These are phyloP conservation scores for Dryadomyces quercivorus DNA, from an alignment of 2,329 filamentous ascomycete genomes.

Conservation along the genomic window DNA sequence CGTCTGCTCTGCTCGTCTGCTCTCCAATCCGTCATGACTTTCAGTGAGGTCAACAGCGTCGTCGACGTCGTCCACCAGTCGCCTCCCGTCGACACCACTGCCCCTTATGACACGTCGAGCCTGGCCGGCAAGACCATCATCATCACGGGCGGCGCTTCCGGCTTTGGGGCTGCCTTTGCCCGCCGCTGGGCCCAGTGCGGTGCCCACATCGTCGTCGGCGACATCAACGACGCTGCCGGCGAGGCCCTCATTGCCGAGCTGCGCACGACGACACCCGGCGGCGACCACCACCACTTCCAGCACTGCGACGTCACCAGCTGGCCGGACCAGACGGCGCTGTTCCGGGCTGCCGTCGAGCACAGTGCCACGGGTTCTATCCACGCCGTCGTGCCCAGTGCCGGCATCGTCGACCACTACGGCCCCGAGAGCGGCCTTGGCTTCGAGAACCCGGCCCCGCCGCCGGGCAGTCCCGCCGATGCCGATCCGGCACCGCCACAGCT, in stretches of 20 bases:
- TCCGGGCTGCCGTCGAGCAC: slow-evolving; percentile 42
- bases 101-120: slow-evolving; percentile 29
- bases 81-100: slow-evolving; percentile 29
- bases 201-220: slow-evolving; percentile 51
- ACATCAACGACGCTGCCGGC: slow-evolving; percentile 44
- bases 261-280: slow-evolving; percentile 26
- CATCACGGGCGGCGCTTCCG: slow-evolving; percentile 52
- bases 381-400: slow-evolving; percentile 54
- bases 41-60: too few relatives aligned
- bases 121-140: slow-evolving; percentile 43
- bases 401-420: slow-evolving; percentile 32
- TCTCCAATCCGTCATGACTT: too few relatives aligned
- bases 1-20: too few relatives aligned
- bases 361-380: slow-evolving; percentile 45
- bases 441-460: slow-evolving; percentile 25
- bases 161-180: slow-evolving; percentile 42
- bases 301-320: slow-evolving; percentile 53
- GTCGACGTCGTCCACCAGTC: slow-evolving; percentile 5
- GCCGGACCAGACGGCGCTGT: slow-evolving; percentile 49
- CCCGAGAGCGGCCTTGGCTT: slow-evolving; percentile 21
- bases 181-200: slow-evolving; percentile 39
- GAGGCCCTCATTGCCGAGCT: slow-evolving; percentile 40
- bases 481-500: slow-evolving; percentile 34
- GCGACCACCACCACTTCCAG: slow-evolving; percentile 40
- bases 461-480: slow-evolving; percentile 15